Evolutionary conservation across 2,329 filamentous ascomycete genomes (phyloP), one percentile per base, ranked within the genome.

Genomic region (Raffaelea arxii): DNA sequence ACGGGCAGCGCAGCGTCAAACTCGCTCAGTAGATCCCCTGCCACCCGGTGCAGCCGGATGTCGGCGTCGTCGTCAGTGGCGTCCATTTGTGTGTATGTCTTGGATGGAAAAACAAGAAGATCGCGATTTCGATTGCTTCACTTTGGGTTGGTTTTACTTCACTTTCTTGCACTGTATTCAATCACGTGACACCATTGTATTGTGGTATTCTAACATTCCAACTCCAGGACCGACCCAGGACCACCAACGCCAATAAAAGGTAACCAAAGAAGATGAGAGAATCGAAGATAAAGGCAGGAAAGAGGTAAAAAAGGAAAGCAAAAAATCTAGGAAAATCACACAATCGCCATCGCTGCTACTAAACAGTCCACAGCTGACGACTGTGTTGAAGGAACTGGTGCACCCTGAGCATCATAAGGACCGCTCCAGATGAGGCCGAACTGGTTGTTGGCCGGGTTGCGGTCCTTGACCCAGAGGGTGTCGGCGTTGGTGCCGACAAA

Each of bases 381-480:
- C 40, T 86, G 83, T 21, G 78, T 77, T 41, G 73, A 70, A 2
- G 80, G 77, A 2, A 69, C 73, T 35, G 70, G 67, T 1, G 59
- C 58, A 3, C 63, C 56, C 35, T 74, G 75, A 4, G 53, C 52
- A 6, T 51, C 48, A 4, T 55, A 49, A 0, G 82, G 80, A 0
- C 81, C 82, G 1, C 72, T 68, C 82, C 82, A 87, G n/a, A 75
- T 65, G 2, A 82, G 64, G 19, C 82, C 79, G 14, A 87, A 61
- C 56, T 69, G 63, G 53, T 73, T 69, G 2, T 63, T 61, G 14
- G 60, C 54, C 21, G 30, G 45, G 48, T 75, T 66, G 22, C 79
- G 70, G 58, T 79, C 67, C 41, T 76, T 72, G 16, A 59, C 58
- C 83, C 82, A 87, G 49, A 87, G 78, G 39, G 72, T 74, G 51